phyloP scores from a whole-genome alignment of 2,329 filamentous ascomycete genomes.

The Epichloe bromicola region DNA sequence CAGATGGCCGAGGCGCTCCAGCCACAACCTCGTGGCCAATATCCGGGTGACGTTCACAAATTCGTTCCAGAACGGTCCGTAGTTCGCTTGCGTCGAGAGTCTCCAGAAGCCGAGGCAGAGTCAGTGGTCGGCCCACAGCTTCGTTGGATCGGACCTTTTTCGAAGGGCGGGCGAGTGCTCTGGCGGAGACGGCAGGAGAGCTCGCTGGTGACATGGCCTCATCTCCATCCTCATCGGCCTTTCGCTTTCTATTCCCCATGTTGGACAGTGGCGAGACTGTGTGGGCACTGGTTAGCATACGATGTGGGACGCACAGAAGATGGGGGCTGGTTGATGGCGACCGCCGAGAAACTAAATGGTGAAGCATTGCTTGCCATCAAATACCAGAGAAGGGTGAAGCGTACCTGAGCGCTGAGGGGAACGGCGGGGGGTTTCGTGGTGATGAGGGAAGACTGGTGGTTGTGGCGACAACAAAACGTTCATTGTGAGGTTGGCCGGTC shows the following conservation, averaged over 20 bases:
- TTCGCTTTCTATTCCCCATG: slow-evolving; percentile 62
- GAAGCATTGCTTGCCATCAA: background rate
- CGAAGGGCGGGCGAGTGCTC: slow-evolving; percentile 52
- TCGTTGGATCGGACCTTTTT: slow-evolving; percentile 56
- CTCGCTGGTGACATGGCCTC: slow-evolving; percentile 82
- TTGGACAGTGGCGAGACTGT: slow-evolving; percentile 34
- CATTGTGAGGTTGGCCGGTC: slow-evolving; percentile 29
- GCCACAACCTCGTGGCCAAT: slow-evolving; percentile 75
- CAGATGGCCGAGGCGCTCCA: slow-evolving; percentile 76
- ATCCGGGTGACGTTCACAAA: slow-evolving; percentile 80
- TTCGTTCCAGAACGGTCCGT: slow-evolving; percentile 72
- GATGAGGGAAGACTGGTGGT: slow-evolving; percentile 44
- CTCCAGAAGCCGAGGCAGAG: slow-evolving; percentile 67
- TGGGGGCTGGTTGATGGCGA: background rate
- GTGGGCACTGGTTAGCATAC: background rate
- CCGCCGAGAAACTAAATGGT: background rate
- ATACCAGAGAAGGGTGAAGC: slow-evolving; percentile 15
- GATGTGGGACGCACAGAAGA: background rate
- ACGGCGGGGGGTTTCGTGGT: slow-evolving; percentile 41
- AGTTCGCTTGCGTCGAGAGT: slow-evolving; percentile 80
- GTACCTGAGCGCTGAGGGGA: slow-evolving; percentile 43
- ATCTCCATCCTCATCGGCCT: slow-evolving; percentile 66
- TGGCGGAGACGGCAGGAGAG: slow-evolving; percentile 63
- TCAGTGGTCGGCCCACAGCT: slow-evolving; percentile 42
- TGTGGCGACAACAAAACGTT: slow-evolving; percentile 50